These are phyloP conservation scores for Marasmius sp. DNA, from an alignment of 1,284 basidiomycete species.

Conservation along the genomic window DNA sequence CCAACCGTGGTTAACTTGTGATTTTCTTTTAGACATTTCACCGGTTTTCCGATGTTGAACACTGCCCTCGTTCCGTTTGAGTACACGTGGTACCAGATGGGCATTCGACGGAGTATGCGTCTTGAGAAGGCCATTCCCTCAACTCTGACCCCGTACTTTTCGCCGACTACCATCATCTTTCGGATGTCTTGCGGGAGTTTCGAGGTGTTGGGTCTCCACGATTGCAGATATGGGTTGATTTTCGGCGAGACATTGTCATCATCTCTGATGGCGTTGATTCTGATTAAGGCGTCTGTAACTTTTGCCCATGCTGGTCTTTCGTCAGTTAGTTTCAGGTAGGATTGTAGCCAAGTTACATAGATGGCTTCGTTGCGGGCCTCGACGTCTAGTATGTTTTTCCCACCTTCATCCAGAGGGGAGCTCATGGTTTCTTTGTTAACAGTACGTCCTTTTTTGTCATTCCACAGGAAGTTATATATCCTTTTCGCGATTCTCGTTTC, in stretches of 20 bases:
- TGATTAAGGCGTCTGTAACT: constrained; percentile 18
- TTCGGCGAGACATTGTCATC: neutral
- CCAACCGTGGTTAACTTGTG: constrained; percentile 17
- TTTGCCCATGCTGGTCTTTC: constrained; percentile 22
- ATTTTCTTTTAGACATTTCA: constrained; percentile 15
- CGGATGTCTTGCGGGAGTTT: neutral
- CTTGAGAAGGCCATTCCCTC: constrained; percentile 5
- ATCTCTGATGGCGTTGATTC: neutral
- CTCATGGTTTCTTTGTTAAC: neutral
- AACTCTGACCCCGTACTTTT: neutral
- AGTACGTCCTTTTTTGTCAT: neutral
- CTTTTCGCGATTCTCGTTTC: constrained; percentile 8
- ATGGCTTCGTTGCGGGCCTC: constrained; percentile 24
- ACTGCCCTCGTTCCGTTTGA: neutral
- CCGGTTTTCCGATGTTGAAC: neutral
- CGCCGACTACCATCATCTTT: neutral
- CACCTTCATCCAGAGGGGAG: neutral
- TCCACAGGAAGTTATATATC: constrained; percentile 14
- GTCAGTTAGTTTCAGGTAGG: constrained; percentile 12
- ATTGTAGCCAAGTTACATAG: constrained; percentile 21
- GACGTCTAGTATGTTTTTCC: constrained; percentile 22
- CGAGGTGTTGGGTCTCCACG: neutral
- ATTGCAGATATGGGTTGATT: constrained; percentile 1
- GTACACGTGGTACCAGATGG: constrained; percentile 6
- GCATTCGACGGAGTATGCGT: neutral